A percentile compares a stretch with the other conserved stretches of the same genome.
phyloP scores from a whole-genome alignment of 768 basidiomycete genomes.

The Solioccasus polychromus region DNA sequence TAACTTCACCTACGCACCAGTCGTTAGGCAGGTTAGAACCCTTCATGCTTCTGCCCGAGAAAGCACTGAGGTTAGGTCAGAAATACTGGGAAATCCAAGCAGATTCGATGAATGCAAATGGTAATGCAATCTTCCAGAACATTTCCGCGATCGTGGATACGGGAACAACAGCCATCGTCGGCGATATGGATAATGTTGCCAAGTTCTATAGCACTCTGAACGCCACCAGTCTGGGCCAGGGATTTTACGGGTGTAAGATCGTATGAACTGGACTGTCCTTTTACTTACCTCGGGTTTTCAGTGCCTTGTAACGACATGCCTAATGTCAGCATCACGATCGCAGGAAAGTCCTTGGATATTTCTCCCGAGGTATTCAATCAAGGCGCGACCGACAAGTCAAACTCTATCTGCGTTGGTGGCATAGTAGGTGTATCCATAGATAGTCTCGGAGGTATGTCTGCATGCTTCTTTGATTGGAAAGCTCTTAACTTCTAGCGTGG shows the following conservation, averaged over 20 bases:
- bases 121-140: conserved; percentile 1
- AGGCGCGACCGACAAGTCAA: conserved; percentile 22
- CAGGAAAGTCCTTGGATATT: conserved; percentile 31
- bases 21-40: conserved; percentile 28
- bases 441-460: conserved; percentile 24
- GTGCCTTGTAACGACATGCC: conserved; percentile 28
- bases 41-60: background rate
- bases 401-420: conserved; percentile 18
- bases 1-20: conserved; percentile 34
- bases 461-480: background rate
- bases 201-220: conserved; percentile 31
- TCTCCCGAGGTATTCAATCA: conserved; percentile 35
- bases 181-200: conserved; percentile 35
- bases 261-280: background rate
- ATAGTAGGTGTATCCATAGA: conserved; percentile 9
- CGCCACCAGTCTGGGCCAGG: conserved; percentile 29
- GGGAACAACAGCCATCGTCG: conserved; percentile 44
- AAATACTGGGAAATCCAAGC: conserved; percentile 22
- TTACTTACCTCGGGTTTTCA: conserved; percentile 4
- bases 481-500: background rate
- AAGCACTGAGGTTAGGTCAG: conserved; percentile 10
- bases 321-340: conserved; percentile 33
- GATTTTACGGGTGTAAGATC: conserved; percentile 35
- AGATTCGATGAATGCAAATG: conserved; percentile 25
- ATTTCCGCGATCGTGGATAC: conserved; percentile 45